These are phyloP conservation scores for Trypanosoma cruzi DNA, from an alignment of 208 protist genomes.

Conservation along the genomic window DNA sequence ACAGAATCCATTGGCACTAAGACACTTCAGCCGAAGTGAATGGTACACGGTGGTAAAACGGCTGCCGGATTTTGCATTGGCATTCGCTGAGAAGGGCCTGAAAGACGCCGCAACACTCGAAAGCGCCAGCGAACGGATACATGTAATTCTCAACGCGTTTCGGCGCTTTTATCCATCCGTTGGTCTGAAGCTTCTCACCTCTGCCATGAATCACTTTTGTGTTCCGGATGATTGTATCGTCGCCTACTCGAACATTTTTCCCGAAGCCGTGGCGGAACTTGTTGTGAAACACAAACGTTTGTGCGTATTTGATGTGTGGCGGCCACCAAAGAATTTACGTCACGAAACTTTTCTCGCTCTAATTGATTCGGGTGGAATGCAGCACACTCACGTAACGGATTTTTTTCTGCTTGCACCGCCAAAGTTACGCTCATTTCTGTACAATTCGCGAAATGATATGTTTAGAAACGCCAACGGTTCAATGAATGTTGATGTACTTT, in stretches of 20 bases:
- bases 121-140: neutral
- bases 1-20: neutral
- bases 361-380: neutral
- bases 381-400: too few relatives aligned
- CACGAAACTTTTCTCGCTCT: conserved; percentile 9
- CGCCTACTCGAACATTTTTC: conserved; percentile 7
- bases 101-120: neutral
- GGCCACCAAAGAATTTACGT: conserved; percentile 5
- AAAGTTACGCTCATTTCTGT: conserved; percentile 5
- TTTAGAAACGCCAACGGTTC: conserved; percentile 2
- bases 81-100: conserved; percentile 4
- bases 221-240: neutral
- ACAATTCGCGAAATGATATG: neutral
- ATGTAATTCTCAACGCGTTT: neutral
- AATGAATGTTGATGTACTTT: conserved; percentile 7
- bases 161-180: conserved; percentile 10
- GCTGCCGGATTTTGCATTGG: conserved; percentile 13
- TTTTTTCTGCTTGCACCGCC: conserved; percentile 4
- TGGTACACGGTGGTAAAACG: conserved; percentile 3
- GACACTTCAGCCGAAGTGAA: conserved; percentile 1
- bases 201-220: neutral
- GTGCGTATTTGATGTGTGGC: neutral
- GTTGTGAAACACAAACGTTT: conserved; percentile 17
- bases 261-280: conserved; percentile 15
- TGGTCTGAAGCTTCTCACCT: conserved; percentile 8